phyloP scores from a whole-genome alignment of 1,284 basidiomycete genomes.

The Sporisorium scitamineum region DNA sequence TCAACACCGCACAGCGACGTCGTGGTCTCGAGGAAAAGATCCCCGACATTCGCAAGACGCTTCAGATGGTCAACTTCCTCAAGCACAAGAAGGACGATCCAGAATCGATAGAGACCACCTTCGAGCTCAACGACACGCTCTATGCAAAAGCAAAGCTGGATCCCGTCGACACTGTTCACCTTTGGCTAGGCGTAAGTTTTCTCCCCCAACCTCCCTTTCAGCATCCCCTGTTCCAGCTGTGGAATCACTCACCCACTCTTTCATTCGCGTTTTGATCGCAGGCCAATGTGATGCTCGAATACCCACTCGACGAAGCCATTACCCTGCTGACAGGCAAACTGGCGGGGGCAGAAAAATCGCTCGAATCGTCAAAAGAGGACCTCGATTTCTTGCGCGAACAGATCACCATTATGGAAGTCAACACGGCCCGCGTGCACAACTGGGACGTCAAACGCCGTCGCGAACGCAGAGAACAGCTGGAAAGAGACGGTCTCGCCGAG shows the following conservation, averaged over 20 bases:
- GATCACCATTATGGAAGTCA: conserved; percentile 97
- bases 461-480: conserved; percentile 70
- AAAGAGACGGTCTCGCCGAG: conserved; percentile 28
- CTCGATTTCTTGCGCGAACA: conserved; percentile 94
- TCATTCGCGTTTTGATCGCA: conserved; percentile 5
- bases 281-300: conserved; percentile 90
- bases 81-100: conserved; percentile 70
- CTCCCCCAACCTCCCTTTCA: background rate
- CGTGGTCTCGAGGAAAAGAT: conserved; percentile 90
- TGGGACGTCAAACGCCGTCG: conserved; percentile 90
- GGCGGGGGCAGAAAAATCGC: conserved; percentile 77
- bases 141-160: conserved; percentile 90
- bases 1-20: conserved; percentile 83
- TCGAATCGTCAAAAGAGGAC: conserved; percentile 83
- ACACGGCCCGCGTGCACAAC: conserved; percentile 95
- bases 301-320: conserved; percentile 85
- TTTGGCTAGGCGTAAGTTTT: conserved; percentile 88
- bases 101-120: conserved; percentile 83
- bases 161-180: conserved; percentile 86
- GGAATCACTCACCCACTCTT: background rate
- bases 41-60: conserved; percentile 93
- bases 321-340: conserved; percentile 83
- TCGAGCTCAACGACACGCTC: conserved; percentile 95
- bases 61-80: conserved; percentile 88
- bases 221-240: background rate